Conservation (phyloP, 768 basidiomycete genomes). For the Asterophora lycoperdoides region DNA sequence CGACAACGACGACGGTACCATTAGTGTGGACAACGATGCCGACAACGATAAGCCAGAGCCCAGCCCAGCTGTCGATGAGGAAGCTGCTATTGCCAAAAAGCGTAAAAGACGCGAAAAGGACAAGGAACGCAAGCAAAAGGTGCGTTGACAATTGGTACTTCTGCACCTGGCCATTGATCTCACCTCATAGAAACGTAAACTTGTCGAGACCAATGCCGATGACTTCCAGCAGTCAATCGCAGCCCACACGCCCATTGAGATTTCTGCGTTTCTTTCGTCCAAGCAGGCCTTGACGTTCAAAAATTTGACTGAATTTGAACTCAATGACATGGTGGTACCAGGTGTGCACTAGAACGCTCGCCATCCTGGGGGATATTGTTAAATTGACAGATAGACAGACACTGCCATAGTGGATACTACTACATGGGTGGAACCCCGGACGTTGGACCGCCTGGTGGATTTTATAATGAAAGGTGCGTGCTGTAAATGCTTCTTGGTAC, state of each 20-base stretch:
- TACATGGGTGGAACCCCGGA: slow-evolving; percentile 65
- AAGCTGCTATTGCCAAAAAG: slow-evolving; percentile 46
- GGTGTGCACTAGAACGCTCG: slow-evolving; percentile 42
- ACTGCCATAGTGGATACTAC: slow-evolving; percentile 72
- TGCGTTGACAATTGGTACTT: slow-evolving; percentile 18
- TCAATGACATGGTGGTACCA: slow-evolving; percentile 74
- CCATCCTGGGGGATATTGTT: slow-evolving; percentile 28
- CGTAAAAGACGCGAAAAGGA: slow-evolving; percentile 71
- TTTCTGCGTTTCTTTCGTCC: slow-evolving; percentile 60
- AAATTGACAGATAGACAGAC: slow-evolving; percentile 58
- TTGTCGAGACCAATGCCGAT: slow-evolving; percentile 39
- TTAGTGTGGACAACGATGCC: slow-evolving; percentile 27
- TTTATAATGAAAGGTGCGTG: slow-evolving; percentile 72
- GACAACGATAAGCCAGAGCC: slow-evolving; percentile 15
- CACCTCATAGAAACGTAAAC: slow-evolving; percentile 54
- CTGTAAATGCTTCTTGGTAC: neutral
- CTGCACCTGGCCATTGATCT: slow-evolving; percentile 3
- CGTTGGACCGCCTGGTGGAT: slow-evolving; percentile 63
- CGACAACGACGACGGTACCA: slow-evolving; percentile 35
- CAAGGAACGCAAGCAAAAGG: slow-evolving; percentile 72
- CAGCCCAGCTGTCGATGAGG: slow-evolving; percentile 13
- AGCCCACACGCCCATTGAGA: slow-evolving; percentile 48
- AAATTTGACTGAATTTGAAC: slow-evolving; percentile 70
- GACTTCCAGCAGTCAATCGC: slow-evolving; percentile 44
- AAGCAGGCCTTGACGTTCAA: slow-evolving; percentile 70